These are phyloP conservation scores for Giardia duodenalis DNA, from an alignment of 208 protist species.

Conservation along the genomic window DNA sequence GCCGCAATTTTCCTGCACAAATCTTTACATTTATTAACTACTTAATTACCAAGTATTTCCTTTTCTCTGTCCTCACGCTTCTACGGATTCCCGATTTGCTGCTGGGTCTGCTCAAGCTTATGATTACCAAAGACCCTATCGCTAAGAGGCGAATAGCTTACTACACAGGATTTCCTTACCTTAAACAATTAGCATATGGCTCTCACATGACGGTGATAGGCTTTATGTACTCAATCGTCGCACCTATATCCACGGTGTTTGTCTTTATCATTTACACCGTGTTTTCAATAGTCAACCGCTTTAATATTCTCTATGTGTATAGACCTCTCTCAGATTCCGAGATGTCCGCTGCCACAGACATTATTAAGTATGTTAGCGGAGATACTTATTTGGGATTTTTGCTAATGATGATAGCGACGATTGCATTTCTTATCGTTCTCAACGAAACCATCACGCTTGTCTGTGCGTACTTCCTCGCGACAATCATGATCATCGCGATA, in stretches of 20 bases:
- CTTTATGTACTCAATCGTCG: slow-evolving; percentile 21
- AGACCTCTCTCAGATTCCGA: not conserved
- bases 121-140: slow-evolving; percentile 15
- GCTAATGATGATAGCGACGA: not conserved
- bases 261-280: not conserved
- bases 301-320: slow-evolving; percentile 16
- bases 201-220: slow-evolving; percentile 21
- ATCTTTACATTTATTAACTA: slow-evolving; percentile 20
- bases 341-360: not conserved
- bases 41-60: slow-evolving; percentile 27
- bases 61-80: not conserved
- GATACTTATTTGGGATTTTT: not conserved
- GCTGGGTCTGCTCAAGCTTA: not conserved
- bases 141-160: not conserved
- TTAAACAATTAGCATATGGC: not conserved
- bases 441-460: not conserved
- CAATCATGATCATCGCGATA: not conserved
- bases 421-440: not conserved
- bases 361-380: not conserved
- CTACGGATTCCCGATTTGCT: slow-evolving; percentile 14
- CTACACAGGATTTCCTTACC: not conserved
- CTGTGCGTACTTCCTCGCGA: not conserved
- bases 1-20: not conserved
- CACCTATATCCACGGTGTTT: not conserved
- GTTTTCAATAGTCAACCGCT: not conserved